Evolutionary conservation across 495 filamentous ascomycete genomes (phyloP), one percentile per base, ranked within the genome.

Genomic region (Poronia punctata): DNA sequence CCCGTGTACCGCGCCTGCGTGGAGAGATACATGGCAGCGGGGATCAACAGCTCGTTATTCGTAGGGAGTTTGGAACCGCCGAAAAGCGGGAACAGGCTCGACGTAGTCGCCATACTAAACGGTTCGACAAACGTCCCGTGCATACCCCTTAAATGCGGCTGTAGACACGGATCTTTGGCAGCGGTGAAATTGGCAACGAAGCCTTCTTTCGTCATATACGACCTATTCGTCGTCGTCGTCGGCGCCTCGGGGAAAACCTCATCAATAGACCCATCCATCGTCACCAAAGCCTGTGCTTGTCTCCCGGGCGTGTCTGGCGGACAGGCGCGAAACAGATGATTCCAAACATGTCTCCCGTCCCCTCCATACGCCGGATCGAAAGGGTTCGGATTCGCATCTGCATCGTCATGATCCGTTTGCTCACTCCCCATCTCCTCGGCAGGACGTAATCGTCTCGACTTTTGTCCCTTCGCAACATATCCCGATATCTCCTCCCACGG

Each of bases 1-100:
- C 76, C 75, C 7, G 67, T 65, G 62, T 83, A 87, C 23, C 76
- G 71, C 26, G 64, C 53, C 38, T 84, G 72, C 6, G 79, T 63
- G 35, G 74, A 72, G 66, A 79, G 82, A 58, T 88, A 86, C 78
- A 84, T 83, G 36, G 84, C 76, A 0, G 80, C 76, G 1, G 85
- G 85, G 39, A 92, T 76, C 16, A 89, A 70, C 45, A 90, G 83
- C 42, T 90, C 85, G 56, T 86, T 88, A 62, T 88, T 89, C 36
- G 82, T 75, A 26, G 75, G 72, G 32, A 88, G 67, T 57, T 92
- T 90, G 53, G 74, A 82, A 35, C 82, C 84, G 35, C 83, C 75
- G 50, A 92, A 89, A 12, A 88, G 57, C 0, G 85, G 86, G 20
- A 86, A 66, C 21, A 88, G 61, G 22, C 70, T 64, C 43, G 70